Evolutionary conservation across 2,329 filamentous ascomycete species (phyloP).

Genomic region (Colletotrichum tamarilloi): DNA sequence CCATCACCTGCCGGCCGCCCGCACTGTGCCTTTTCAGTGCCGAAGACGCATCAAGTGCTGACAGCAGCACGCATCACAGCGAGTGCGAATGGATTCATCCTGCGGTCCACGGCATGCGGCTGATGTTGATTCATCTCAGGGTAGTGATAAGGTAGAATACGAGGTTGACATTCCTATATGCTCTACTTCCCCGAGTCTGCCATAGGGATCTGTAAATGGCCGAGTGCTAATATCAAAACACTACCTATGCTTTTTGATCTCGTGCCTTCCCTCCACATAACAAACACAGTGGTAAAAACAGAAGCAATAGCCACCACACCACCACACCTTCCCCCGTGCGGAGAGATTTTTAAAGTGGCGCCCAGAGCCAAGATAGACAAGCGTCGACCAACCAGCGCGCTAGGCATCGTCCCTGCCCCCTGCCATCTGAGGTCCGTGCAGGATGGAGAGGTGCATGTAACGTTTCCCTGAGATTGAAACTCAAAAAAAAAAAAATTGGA

Average conservation of each 20-base stretch:
- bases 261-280: background rate
- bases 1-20: background rate
- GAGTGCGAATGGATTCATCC: no score
- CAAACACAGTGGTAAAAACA: background rate
- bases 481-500: background rate
- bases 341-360: constrained; percentile 25
- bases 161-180: no score
- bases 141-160: no score
- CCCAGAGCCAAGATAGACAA: constrained; percentile 17
- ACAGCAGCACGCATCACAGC: no score
- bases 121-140: background rate
- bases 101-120: background rate
- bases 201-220: no score
- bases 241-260: background rate
- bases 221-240: no score
- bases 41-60: background rate
- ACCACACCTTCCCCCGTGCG: constrained; percentile 1
- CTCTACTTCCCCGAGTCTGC: no score
- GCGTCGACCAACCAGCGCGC: background rate
- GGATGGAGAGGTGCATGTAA: constrained; percentile 34
- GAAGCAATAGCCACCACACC: background rate
- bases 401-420: background rate
- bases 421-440: background rate
- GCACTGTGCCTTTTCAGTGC: constrained; percentile 5
- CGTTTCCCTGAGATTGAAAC: constrained; percentile 32